Base-by-base conservation (phyloP, 345 rosid species). In the Isatis tinctoria region DNA sequence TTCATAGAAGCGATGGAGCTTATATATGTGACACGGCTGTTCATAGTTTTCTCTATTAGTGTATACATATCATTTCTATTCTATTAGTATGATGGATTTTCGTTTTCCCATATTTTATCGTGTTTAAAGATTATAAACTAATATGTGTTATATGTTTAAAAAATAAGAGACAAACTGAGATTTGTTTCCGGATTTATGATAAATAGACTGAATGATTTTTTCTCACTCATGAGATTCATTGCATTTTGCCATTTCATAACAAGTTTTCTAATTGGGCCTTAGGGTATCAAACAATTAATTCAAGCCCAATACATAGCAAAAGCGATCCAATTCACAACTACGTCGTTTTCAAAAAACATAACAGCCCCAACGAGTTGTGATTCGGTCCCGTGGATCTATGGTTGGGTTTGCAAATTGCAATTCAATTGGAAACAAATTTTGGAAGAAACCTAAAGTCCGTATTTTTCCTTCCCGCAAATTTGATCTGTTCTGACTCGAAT, bases 241-340 rank as follows among this genome's bases (percentile, higher is more conserved):
- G n/a, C n/a, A n/a, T n/a, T n/a, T n/a, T n/a, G n/a, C n/a, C n/a
- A n/a, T n/a, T n/a, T n/a, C n/a, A n/a, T n/a, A n/a, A n/a, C n/a
- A n/a, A n/a, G n/a, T n/a, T n/a, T n/a, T n/a, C n/a, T n/a, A n/a
- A 47, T 20, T 72, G 69, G 70, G 77, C 70, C 12, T 14, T 63
- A 56, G 16, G 18, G 24, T 24, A 14, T n/a, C 26, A 44, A 35
- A 36, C 4, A 47, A 16, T 6, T 13, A 65, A 43, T 43, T 24
- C 2, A 28, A 30, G n/a, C n/a, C n/a, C n/a, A n/a, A 24, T 36
- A 10, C 22, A 35, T 52, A 1, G n/a, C 40, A 27, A 0, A n/a
- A 22, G 18, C 33, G 16, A 43, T 14, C 26, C 8, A 40, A 33
- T n/a, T 1, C 0, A 9, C 8, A 27, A 63, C 60, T 6, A 7